phyloP scores from a whole-genome alignment of 441 rosid species.

The Erodium trifolium region DNA sequence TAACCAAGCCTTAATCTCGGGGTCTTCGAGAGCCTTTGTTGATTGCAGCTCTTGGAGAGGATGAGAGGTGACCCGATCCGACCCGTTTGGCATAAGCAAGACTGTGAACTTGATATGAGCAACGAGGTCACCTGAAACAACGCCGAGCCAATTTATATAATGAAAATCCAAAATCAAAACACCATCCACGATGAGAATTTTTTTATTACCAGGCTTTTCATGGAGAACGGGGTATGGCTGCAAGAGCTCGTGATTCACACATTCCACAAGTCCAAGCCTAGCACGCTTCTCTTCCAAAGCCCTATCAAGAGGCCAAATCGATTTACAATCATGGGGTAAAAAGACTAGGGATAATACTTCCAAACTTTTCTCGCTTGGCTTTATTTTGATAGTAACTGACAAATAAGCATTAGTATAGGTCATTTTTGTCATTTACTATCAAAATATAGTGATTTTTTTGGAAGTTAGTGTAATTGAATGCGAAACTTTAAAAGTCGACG shows the following conservation, averaged over 20 bases:
- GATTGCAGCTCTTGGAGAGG: slow-evolving; percentile 65
- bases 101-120: slow-evolving; percentile 90
- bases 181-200: neutral
- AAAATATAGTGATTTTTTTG: too few relatives aligned
- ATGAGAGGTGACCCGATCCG: slow-evolving; percentile 78
- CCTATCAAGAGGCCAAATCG: slow-evolving; percentile 24
- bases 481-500: too few relatives aligned
- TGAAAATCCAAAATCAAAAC: neutral
- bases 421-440: too few relatives aligned
- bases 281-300: slow-evolving; percentile 94
- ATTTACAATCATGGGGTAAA: neutral
- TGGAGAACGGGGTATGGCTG: slow-evolving; percentile 95
- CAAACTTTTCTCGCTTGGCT: too few relatives aligned
- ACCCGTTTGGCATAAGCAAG: slow-evolving; percentile 88
- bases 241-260: slow-evolving; percentile 84
- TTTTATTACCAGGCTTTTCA: slow-evolving; percentile 66
- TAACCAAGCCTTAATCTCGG: slow-evolving; percentile 90
- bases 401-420: too few relatives aligned
- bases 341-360: too few relatives aligned
- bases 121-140: slow-evolving; percentile 57
- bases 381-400: too few relatives aligned
- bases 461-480: too few relatives aligned
- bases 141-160: neutral
- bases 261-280: slow-evolving; percentile 76
- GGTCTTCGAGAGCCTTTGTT: slow-evolving; percentile 67